Base-by-base conservation (phyloP, 2,329 filamentous ascomycete genomes). In the Helotiales sp. region DNA sequence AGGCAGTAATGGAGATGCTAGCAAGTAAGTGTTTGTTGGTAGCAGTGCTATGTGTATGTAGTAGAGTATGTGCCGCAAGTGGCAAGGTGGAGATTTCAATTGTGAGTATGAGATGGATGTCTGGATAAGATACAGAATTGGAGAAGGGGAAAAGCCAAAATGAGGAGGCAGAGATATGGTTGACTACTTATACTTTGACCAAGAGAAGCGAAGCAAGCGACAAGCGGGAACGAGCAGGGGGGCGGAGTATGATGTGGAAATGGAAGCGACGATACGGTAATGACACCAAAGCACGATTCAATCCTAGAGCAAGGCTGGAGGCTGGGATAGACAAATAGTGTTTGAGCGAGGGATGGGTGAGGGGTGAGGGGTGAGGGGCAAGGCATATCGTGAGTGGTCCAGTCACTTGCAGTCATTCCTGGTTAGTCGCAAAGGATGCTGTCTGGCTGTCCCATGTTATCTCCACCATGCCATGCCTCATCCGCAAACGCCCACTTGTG, bases 171-270 rank as follows among this genome's bases (percentile, higher is more conserved):
- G 60, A 45, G 60, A 54, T 43, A 54, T 24, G 52, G 54, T 45
- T 55, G n/a, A 37, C 40, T 66, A 66, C 54, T 66, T 66, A 66
- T 66, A 66, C 50, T 45, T n/a, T 54, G 52, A 49, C 20, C 47
- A 37, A 45, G 50, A 20, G 49, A 43, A 57, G 49, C 45, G 17
- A 55, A 32, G 63, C 30, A 20, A 57, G 49, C 30, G 40, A 57
- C 30, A 20, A 57, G 49, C 30, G 40, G 47, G 28, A 52, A 54
- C 30, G 47, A 59, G 54, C 28, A 34, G 17, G 30, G 30, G 6
- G 11, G 61, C n/a, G 37, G 47, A 37, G 45, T 54, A 30, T 61
- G 58, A 26, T 52, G 24, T 55, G 28, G 40, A 45, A 15, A 26
- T 32, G 49, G 49, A 54, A 55, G 50, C 49, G 50, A 55, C 40